These are phyloP conservation scores for Metarhizium guizhouense DNA, from an alignment of 2,329 filamentous ascomycete species.

Conservation along the genomic window DNA sequence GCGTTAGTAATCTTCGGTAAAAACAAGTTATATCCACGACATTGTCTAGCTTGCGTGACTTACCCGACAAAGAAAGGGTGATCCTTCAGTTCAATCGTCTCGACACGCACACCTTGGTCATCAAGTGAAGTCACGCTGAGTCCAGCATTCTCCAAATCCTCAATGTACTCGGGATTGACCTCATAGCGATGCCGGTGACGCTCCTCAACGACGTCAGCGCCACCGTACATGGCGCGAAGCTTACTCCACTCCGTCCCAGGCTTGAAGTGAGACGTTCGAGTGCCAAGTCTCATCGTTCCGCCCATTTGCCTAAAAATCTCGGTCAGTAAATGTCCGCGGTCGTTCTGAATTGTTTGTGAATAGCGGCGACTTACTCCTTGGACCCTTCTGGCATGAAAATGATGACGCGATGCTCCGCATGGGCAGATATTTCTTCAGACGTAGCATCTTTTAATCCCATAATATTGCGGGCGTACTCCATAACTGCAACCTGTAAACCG, in stretches of 20 bases:
- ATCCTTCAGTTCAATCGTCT: conserved; percentile 72
- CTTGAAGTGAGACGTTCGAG: conserved; percentile 68
- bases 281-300: conserved; percentile 79
- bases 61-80: conserved; percentile 68
- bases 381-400: conserved; percentile 81
- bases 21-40: background rate
- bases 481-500: conserved; percentile 86
- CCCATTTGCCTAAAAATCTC: conserved; percentile 43
- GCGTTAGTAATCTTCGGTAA: background rate
- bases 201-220: conserved; percentile 49
- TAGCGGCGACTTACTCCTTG: conserved; percentile 22
- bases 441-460: conserved; percentile 27
- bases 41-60: background rate
- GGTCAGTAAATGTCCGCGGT: background rate
- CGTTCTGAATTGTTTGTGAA: background rate
- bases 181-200: conserved; percentile 86
- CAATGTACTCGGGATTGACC: conserved; percentile 73
- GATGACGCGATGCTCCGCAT: conserved; percentile 60
- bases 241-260: conserved; percentile 67
- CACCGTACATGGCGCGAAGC: conserved; percentile 66
- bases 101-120: conserved; percentile 69
- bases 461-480: conserved; percentile 60
- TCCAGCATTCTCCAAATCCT: conserved; percentile 57
- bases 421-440: conserved; percentile 36
- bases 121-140: conserved; percentile 63